Evolutionary conservation across 2,329 filamentous ascomycete genomes (phyloP).

Genomic region (Leptographium procerum): DNA sequence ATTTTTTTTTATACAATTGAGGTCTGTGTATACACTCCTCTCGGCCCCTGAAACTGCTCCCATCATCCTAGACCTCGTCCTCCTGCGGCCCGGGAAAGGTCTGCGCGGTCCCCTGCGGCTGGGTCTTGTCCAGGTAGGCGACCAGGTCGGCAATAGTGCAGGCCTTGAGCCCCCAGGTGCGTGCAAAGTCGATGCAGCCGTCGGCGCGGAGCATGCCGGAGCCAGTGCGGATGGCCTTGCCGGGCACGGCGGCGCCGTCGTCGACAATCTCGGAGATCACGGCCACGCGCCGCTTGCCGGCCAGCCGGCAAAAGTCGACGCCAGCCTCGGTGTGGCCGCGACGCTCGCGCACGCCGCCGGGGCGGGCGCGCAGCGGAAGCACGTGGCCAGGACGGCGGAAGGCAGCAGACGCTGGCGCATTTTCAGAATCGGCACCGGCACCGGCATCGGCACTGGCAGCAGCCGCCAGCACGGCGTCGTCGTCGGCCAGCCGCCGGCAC

Average conservation of each 20-base stretch:
- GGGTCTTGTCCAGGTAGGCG: slow-evolving; percentile 62
- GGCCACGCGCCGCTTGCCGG: slow-evolving; percentile 64
- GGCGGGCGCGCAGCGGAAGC: slow-evolving; percentile 67
- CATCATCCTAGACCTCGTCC: slow-evolving; percentile 10
- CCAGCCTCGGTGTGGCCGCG: slow-evolving; percentile 89
- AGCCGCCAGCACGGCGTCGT: slow-evolving; percentile 8
- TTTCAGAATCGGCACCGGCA: no score
- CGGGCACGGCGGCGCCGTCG: slow-evolving; percentile 63
- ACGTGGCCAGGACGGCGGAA: slow-evolving; percentile 85
- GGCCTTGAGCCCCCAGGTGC: slow-evolving; percentile 78
- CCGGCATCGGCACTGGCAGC: background rate
- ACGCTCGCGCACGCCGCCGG: slow-evolving; percentile 70
- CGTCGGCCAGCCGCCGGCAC: slow-evolving; percentile 59
- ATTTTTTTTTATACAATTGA: background rate
- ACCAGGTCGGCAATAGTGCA: slow-evolving; percentile 93
- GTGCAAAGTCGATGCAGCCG: slow-evolving; percentile 78
- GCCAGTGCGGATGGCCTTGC: slow-evolving; percentile 51
- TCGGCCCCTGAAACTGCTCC: background rate
- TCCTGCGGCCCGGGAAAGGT: slow-evolving; percentile 10
- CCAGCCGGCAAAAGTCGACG: slow-evolving; percentile 77
- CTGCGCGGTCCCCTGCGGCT: slow-evolving; percentile 31
- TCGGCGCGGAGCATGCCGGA: slow-evolving; percentile 90
- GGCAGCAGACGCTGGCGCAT: slow-evolving; percentile 41
- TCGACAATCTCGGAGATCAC: slow-evolving; percentile 90
- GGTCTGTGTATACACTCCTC: background rate